Percentiles rank a stretch among this genome's conserved stretches.
These are phyloP conservation scores for Apiospora phragmitis DNA, from an alignment of 2,329 filamentous ascomycete species.

Conservation along the genomic window DNA sequence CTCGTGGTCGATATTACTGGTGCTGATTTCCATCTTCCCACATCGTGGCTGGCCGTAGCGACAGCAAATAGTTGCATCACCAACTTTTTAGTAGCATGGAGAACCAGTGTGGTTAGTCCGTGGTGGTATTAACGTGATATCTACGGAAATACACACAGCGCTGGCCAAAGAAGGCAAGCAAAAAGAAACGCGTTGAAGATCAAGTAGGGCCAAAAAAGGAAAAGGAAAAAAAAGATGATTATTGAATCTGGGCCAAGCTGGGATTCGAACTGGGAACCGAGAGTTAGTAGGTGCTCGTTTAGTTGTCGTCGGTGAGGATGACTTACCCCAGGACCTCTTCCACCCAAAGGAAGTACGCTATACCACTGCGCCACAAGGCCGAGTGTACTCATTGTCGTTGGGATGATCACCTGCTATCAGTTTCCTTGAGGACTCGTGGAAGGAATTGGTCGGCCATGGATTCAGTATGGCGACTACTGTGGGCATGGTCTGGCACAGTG, in stretches of 20 bases:
- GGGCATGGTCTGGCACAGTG: neutral
- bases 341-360: slow-evolving; percentile 10
- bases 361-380: slow-evolving; percentile 11
- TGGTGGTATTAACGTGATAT: neutral
- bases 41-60: too few species aligned
- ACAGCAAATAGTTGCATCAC: too few species aligned
- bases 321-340: slow-evolving; percentile 11
- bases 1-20: too few species aligned
- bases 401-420: neutral
- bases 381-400: neutral
- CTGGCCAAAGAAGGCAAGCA: neutral
- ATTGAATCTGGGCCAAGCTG: neutral
- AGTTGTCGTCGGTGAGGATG: neutral
- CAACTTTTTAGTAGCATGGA: neutral
- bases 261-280: neutral
- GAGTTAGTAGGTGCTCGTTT: neutral
- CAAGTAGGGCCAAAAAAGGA: too few species aligned
- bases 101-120: neutral
- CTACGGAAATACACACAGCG: neutral
- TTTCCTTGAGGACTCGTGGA: neutral
- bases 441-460: neutral
- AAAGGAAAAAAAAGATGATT: neutral
- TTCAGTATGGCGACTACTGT: neutral
- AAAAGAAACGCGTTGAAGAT: too few species aligned
- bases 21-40: too few species aligned